Percentiles rank a stretch among this genome's conserved stretches.
Conservation (phyloP, 768 basidiomycete species). For the Ramaria sp. region DNA sequence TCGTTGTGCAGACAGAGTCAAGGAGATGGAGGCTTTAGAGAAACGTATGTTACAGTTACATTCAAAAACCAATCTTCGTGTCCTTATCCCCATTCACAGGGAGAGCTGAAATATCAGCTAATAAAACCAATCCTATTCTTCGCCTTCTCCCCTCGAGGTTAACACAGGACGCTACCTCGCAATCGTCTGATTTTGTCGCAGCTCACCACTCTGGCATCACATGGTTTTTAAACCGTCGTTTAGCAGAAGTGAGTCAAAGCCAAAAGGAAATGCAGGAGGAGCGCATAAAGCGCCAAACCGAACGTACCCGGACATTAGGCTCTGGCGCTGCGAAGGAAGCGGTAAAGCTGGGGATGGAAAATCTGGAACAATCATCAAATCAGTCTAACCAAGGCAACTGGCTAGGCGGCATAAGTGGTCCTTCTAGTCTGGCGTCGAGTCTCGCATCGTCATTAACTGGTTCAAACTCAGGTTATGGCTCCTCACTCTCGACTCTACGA, state of each 20-base stretch:
- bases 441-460: constrained; percentile 16
- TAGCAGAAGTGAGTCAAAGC: constrained; percentile 66
- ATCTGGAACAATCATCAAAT: constrained; percentile 11
- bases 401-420: constrained; percentile 50
- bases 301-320: constrained; percentile 74
- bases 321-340: constrained; percentile 63
- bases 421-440: constrained; percentile 32
- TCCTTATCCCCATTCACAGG: constrained; percentile 28
- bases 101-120: constrained; percentile 54
- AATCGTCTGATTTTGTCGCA: constrained; percentile 63
- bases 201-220: constrained; percentile 90
- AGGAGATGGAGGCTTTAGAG: constrained; percentile 80
- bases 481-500: constrained; percentile 5
- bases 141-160: constrained; percentile 66
- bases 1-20: constrained; percentile 78
- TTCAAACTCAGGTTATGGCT: constrained; percentile 9
- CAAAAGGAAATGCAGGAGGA: constrained; percentile 93
- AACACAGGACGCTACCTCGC: constrained; percentile 36
- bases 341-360: constrained; percentile 30
- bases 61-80: constrained; percentile 9
- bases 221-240: constrained; percentile 77
- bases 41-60: constrained; percentile 50
- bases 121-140: constrained; percentile 51
- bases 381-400: constrained; percentile 27
- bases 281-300: constrained; percentile 77